Conservation (phyloP, 1,284 basidiomycete species). For the Boletus sp. region DNA sequence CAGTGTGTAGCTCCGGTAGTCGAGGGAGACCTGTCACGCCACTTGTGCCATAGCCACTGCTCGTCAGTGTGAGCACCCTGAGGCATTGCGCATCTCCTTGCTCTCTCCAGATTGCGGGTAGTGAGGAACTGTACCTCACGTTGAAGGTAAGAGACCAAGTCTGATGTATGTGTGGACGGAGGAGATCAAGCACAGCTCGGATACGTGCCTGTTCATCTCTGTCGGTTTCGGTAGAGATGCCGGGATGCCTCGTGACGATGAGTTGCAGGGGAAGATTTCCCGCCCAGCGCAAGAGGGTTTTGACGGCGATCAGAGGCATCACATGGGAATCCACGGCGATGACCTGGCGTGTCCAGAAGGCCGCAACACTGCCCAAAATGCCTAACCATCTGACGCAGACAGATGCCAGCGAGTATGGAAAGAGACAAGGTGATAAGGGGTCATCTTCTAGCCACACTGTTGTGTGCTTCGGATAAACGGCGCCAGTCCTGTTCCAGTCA, state of each 20-base stretch:
- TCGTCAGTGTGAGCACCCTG: conserved; percentile 1
- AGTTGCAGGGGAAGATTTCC: conserved; percentile 8
- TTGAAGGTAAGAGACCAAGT: conserved; percentile 8
- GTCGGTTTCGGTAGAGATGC: not conserved
- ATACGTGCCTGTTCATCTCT: not conserved
- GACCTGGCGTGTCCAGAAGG: conserved; percentile 19
- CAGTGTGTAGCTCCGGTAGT: too few relatives aligned
- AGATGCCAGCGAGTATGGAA: conserved; percentile 15
- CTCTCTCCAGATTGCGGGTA: conserved; percentile 10
- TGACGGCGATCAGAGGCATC: not conserved
- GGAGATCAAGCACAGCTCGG: not conserved
- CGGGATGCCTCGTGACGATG: not conserved
- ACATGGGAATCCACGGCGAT: conserved; percentile 6
- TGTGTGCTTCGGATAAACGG: not conserved
- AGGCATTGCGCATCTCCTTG: not conserved
- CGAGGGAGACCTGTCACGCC: too few relatives aligned
- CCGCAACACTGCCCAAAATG: conserved; percentile 9
- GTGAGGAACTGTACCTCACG: conserved; percentile 3
- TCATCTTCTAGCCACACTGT: conserved; percentile 11
- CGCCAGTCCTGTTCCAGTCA: not conserved
- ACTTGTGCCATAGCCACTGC: not conserved
- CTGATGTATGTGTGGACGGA: conserved; percentile 4
- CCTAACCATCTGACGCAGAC: conserved; percentile 18
- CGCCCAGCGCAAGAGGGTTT: not conserved
- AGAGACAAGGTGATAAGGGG: conserved; percentile 11